Evolutionary conservation across 768 basidiomycete species (phyloP).

Genomic region (Suillus occidentalis): DNA sequence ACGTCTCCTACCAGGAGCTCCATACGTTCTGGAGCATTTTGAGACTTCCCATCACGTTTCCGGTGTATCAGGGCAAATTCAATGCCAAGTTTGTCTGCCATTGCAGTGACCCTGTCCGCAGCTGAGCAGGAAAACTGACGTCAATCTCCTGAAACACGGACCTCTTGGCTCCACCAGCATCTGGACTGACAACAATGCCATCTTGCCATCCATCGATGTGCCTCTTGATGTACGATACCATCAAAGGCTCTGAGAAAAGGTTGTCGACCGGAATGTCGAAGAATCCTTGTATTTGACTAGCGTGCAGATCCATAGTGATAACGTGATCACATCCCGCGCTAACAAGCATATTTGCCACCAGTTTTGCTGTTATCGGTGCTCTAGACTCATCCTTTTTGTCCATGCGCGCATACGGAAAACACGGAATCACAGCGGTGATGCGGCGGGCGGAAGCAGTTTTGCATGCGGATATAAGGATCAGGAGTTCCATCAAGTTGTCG

Average conservation of each 20-base stretch:
- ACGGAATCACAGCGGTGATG: conserved; percentile 97
- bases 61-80: conserved; percentile 97
- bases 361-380: conserved; percentile 96
- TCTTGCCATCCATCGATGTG: conserved; percentile 85
- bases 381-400: conserved; percentile 98
- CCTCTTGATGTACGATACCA: conserved; percentile 90
- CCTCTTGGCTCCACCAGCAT: conserved; percentile 99
- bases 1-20: conserved; percentile 96
- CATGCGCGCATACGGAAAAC: conserved; percentile 95
- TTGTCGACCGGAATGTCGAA: conserved; percentile 99
- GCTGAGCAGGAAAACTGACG: conserved; percentile 4
- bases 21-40: conserved; percentile 75
- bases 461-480: conserved; percentile 97
- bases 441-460: conserved; percentile 93
- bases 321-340: conserved; percentile 98
- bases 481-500: conserved; percentile 97
- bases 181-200: conserved; percentile 91
- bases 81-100: conserved; percentile 92
- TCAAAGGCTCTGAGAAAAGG: conserved; percentile 92
- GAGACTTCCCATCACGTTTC: conserved; percentile 71
- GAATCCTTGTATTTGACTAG: conserved; percentile 97
- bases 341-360: conserved; percentile 96
- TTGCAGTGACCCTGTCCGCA: conserved; percentile 76
- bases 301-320: conserved; percentile 99
- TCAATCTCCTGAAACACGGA: conserved; percentile 37